Evolutionary conservation across 1,284 basidiomycete species (phyloP), one percentile per base, ranked within the genome.

Genomic region (Moesziomyces antarcticus): DNA sequence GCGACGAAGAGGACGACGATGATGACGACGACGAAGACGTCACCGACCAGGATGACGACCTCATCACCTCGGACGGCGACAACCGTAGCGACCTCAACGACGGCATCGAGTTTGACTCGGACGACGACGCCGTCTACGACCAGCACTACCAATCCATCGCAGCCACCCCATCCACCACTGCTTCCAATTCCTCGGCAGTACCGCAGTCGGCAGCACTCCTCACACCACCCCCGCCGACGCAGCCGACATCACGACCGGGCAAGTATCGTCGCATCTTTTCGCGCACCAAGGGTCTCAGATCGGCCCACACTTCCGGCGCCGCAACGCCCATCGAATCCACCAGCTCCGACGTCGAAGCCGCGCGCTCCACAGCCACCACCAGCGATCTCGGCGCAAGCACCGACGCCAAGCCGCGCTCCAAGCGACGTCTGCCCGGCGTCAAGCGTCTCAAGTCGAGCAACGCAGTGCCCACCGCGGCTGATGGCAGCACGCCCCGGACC

Each of bases 111-210:
- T 69, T 71, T 24, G 68, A 62, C 5, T 37, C 62, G 0, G 72
- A 70, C 11, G 62, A 68, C 30, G 73, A 68, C 41, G 60, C 13
- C 35, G 65, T 68, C 27, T 71, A 71, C 48, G 47, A 68, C 13
- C 46, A 65, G 53, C 72, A 77, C 44, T 77, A 74, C 35, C 44
- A 56, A n/a, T 52, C 67, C 50, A 55, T 75, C 11, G 72, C 72
- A 7, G 75, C 52, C 7, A 43, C 24, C 3, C 30, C 55, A 3
- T 40, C 37, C 9, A 43, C 54, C 11, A 11, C 58, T 7, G 11
- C 50, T 10, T 22, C 63, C 3, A 37, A 41, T 3, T 25, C 21
- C 16, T 24, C 49, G n/a, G 30, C 56, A 18, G 24, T 47, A 22
- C 27, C 50, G 24, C 56, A 50, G 14, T 27, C 64, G 18, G 37